Conservation (phyloP, 306 rosid species). For the Fragaria iinumae region DNA sequence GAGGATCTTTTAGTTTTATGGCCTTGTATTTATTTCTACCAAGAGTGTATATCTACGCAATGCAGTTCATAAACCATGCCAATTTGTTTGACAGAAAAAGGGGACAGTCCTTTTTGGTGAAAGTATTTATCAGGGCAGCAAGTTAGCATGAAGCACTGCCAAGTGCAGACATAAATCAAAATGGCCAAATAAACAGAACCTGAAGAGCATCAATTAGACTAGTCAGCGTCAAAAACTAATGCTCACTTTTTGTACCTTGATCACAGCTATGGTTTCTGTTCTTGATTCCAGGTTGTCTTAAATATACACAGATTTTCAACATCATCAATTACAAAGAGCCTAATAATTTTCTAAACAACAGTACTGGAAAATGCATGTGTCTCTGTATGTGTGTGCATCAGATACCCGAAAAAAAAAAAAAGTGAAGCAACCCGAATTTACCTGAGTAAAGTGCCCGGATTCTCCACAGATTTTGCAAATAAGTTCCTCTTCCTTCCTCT, state of each 20-base stretch:
- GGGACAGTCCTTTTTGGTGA: background rate
- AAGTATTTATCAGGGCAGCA: background rate
- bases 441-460: constrained; percentile 99
- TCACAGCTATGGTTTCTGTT: background rate
- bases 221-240: background rate
- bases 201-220: background rate
- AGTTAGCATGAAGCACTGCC: background rate
- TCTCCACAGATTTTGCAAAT: constrained; percentile 95
- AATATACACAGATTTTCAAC: background rate
- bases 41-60: background rate
- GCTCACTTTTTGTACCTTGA: background rate
- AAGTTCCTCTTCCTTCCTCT: constrained; percentile 97
- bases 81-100: background rate
- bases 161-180: background rate
- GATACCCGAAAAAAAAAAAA: background rate
- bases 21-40: background rate
- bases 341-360: background rate
- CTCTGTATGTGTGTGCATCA: background rate
- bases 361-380: background rate
- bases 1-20: background rate
- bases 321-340: too few relatives aligned
- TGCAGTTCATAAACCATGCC: background rate
- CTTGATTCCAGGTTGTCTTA: background rate
- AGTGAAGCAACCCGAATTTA: constrained; percentile 17
- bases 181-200: constrained; percentile 1